A percentile compares a stretch with the other conserved stretches of the same genome.
Conservation (phyloP, 1,284 basidiomycete species). For the Coniophora puteana region DNA sequence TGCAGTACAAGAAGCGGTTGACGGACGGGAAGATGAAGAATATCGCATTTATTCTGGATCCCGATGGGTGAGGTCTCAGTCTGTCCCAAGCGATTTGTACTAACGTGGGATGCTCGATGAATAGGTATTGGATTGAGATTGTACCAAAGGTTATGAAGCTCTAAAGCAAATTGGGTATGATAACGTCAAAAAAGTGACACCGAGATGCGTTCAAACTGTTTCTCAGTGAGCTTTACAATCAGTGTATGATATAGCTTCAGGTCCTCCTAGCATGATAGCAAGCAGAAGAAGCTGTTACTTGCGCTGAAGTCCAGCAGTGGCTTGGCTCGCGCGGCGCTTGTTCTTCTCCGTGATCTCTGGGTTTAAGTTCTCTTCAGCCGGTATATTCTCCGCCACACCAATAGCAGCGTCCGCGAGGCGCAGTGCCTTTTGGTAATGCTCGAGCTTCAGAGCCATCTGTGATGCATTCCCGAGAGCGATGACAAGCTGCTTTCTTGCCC, state of each 20-base stretch:
- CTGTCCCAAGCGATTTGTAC: neutral
- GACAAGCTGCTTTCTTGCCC: slow-evolving; percentile 23
- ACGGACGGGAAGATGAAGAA: slow-evolving; percentile 84
- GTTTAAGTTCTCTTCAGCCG: slow-evolving; percentile 11
- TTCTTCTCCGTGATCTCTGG: slow-evolving; percentile 17
- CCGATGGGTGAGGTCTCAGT: slow-evolving; percentile 63
- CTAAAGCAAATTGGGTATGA: no score
- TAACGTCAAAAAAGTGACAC: no score
- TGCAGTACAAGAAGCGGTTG: slow-evolving; percentile 86
- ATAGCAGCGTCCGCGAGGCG: slow-evolving; percentile 20
- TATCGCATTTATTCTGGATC: slow-evolving; percentile 89
- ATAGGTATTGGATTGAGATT: slow-evolving; percentile 32
- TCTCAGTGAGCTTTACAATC: no score
- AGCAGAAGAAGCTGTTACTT: no score
- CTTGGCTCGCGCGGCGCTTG: slow-evolving; percentile 18
- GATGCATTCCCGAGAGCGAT: slow-evolving; percentile 28
- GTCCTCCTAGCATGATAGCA: no score
- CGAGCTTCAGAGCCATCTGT: slow-evolving; percentile 24
- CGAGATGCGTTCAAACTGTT: no score
- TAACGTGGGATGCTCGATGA: neutral
- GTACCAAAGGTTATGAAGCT: slow-evolving; percentile 19
- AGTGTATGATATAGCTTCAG: no score
- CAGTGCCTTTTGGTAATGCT: slow-evolving; percentile 18
- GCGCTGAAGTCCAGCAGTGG: slow-evolving; percentile 7
- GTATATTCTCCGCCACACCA: slow-evolving; percentile 10